A percentile compares a stretch with the other conserved stretches of the same genome.
Conservation (phyloP, 768 basidiomycete species). For the Fomitopsis serialis region DNA sequence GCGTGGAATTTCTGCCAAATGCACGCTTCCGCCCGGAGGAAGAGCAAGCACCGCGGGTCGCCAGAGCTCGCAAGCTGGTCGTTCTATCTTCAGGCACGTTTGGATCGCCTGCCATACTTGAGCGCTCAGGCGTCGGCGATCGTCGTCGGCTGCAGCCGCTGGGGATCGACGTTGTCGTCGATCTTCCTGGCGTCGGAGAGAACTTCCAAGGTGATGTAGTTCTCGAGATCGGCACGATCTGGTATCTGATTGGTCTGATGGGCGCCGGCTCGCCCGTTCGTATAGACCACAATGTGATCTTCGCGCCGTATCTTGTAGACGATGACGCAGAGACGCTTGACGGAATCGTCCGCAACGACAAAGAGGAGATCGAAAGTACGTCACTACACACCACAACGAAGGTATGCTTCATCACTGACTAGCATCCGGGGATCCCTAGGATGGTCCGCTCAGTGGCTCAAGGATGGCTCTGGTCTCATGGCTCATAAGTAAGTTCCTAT, state of each 20-base stretch:
- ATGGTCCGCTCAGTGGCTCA: conserved; percentile 28
- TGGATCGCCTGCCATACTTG: conserved; percentile 46
- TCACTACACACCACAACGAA: too few species aligned
- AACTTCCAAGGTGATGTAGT: conserved; percentile 36
- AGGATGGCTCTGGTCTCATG: conserved; percentile 41
- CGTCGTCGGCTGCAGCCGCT: conserved; percentile 20
- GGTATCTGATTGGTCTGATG: conserved; percentile 21
- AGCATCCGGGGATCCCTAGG: too few species aligned
- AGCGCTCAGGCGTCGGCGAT: conserved; percentile 43
- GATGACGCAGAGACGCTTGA: conserved; percentile 18
- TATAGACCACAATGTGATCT: conserved; percentile 13
- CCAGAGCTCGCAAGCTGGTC: conserved; percentile 29
- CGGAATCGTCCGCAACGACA: conserved; percentile 9
- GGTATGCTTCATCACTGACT: too few species aligned
- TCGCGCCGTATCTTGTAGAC: conserved; percentile 6
- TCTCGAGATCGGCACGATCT: too few species aligned
- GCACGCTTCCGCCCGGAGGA: conserved; percentile 15
- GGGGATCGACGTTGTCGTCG: conserved; percentile 26
- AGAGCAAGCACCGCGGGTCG: conserved; percentile 9
- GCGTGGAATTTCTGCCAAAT: conserved; percentile 31
- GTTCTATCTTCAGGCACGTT: conserved; percentile 35
- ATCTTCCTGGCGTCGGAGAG: conserved; percentile 39
- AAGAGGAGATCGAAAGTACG: conserved; percentile 15
- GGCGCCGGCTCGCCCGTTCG: conserved; percentile 15
- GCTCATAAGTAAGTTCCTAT: conserved; percentile 42